Evolutionary conservation across 164 flowering plant genomes (phyloP).

Genomic region (Chimonanthus praecox): DNA sequence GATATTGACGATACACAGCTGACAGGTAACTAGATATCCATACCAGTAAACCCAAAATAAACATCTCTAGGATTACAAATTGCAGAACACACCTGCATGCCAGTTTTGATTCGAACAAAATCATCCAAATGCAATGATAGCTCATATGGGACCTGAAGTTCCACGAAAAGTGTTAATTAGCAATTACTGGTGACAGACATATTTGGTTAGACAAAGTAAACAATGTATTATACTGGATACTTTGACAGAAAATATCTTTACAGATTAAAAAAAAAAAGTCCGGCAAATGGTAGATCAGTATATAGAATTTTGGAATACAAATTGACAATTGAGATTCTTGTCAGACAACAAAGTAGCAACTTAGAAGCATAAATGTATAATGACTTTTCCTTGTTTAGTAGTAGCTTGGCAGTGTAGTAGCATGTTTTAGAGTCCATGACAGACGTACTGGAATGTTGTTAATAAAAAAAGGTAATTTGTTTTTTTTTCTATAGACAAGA

Average conservation of each 20-base stretch:
- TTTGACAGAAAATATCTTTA: not conserved
- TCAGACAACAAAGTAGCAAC: not conserved
- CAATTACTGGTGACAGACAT: not conserved
- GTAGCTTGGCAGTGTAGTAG: not conserved
- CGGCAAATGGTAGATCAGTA: no score
- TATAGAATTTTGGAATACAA: not conserved
- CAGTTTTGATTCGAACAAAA: conserved; percentile 76
- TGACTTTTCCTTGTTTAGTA: not conserved
- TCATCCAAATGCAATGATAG: conserved; percentile 59
- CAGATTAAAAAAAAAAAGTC: no score
- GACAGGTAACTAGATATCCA: no score
- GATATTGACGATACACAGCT: no score
- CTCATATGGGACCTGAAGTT: conserved; percentile 66
- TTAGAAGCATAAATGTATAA: no score
- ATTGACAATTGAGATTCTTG: not conserved
- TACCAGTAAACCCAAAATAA: no score
- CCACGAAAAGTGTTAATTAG: conserved; percentile 2
- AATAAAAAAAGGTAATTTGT: no score
- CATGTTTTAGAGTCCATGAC: no score
- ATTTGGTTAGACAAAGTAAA: not conserved
- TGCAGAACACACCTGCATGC: conserved; percentile 64
- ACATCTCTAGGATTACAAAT: not conserved
- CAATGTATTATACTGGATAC: not conserved
- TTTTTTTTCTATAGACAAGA: no score
- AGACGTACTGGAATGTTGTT: no score